Conservation (phyloP, 1,284 basidiomycete genomes). For the Papiliotrema laurentii region DNA sequence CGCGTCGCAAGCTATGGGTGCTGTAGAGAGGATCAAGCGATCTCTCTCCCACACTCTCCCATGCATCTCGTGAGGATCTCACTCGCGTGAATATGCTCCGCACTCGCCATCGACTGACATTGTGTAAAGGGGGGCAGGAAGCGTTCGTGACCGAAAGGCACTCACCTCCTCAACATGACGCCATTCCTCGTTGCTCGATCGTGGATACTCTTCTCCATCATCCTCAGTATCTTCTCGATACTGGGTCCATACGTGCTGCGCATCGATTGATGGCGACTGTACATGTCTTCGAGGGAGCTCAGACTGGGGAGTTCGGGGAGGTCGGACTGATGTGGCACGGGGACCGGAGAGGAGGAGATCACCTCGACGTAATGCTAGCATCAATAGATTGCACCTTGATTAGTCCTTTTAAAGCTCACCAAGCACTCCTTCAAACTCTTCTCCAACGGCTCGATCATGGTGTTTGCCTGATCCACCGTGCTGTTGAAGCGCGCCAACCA, state of each 20-base stretch:
- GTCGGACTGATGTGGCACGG: slow-evolving; percentile 20
- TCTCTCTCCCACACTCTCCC: too few species aligned
- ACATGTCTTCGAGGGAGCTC: slow-evolving; percentile 17
- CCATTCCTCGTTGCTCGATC: slow-evolving; percentile 92
- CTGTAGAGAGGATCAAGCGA: too few species aligned
- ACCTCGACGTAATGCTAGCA: slow-evolving; percentile 32
- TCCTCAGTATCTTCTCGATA: slow-evolving; percentile 83
- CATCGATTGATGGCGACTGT: slow-evolving; percentile 29
- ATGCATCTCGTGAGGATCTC: too few species aligned
- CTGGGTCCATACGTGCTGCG: slow-evolving; percentile 70
- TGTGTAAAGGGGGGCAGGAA: too few species aligned
- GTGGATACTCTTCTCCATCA: slow-evolving; percentile 84
- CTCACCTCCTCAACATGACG: slow-evolving; percentile 78
- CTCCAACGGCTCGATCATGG: slow-evolving; percentile 93
- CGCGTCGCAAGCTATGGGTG: background rate
- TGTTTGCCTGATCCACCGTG: slow-evolving; percentile 72
- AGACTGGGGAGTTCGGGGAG: slow-evolving; percentile 27
- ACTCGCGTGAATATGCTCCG: too few species aligned
- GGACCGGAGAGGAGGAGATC: slow-evolving; percentile 14
- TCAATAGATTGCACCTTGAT: too few species aligned
- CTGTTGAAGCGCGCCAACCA: slow-evolving; percentile 87
- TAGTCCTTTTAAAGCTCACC: slow-evolving; percentile 14
- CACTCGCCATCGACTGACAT: too few species aligned
- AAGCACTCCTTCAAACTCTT: slow-evolving; percentile 51
- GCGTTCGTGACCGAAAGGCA: too few species aligned